Conservation (phyloP, 208 protist species). For the Wallacemonas sp. region DNA sequence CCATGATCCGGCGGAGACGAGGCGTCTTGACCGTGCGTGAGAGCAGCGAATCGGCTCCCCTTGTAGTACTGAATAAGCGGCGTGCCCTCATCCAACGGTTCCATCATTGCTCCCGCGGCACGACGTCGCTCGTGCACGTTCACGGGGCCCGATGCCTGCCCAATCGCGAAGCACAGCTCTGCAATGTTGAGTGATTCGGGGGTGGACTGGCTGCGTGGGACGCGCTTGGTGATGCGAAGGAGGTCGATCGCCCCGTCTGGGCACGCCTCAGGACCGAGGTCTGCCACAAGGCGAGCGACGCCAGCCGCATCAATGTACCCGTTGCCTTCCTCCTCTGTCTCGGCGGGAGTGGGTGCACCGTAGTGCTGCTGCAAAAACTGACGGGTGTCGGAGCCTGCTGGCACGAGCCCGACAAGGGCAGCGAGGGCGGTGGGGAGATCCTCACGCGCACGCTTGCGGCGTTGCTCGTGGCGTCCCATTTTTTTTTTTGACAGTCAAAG, state of each 20-base stretch:
- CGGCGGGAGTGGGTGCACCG: neutral
- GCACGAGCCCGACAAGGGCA: slow-evolving; percentile 51
- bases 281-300: slow-evolving; percentile 49
- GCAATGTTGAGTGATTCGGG: slow-evolving; percentile 56
- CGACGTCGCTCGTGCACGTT: slow-evolving; percentile 71
- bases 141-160: slow-evolving; percentile 58
- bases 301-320: slow-evolving; percentile 52
- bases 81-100: slow-evolving; percentile 50
- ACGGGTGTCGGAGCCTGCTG: slow-evolving; percentile 40
- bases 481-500: too few species aligned
- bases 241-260: slow-evolving; percentile 57
- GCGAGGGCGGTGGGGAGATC: slow-evolving; percentile 46
- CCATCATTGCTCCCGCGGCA: slow-evolving; percentile 29
- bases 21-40: slow-evolving; percentile 44
- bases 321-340: slow-evolving; percentile 15
- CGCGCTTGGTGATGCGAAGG: slow-evolving; percentile 58
- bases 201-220: slow-evolving; percentile 83
- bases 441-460: slow-evolving; percentile 73
- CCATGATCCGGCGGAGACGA: slow-evolving; percentile 28
- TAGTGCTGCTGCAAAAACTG: slow-evolving; percentile 40
- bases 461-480: slow-evolving; percentile 14
- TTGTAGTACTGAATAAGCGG: slow-evolving; percentile 83
- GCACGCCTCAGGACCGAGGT: slow-evolving; percentile 50
- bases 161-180: slow-evolving; percentile 87
- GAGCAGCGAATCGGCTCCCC: slow-evolving; percentile 55